phyloP scores from a whole-genome alignment of 78 protist species.

The Dictyostelium firmibasis region DNA sequence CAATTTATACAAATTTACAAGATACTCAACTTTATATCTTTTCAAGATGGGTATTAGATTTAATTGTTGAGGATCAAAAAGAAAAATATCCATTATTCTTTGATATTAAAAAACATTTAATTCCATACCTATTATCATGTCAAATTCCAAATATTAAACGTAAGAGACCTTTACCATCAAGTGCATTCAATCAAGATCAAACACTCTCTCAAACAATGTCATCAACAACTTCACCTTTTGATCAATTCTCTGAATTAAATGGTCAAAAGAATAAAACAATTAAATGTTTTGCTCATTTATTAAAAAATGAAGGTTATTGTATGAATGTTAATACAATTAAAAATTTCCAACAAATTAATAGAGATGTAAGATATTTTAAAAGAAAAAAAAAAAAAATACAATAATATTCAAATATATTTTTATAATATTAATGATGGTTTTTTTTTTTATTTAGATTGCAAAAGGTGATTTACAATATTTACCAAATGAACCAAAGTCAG shows the following conservation, averaged over 20 bases:
- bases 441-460: constrained; percentile 11
- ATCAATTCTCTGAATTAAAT: constrained; percentile 36
- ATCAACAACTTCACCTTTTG: constrained; percentile 43
- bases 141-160: constrained; percentile 27
- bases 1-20: constrained; percentile 49
- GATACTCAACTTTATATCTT: constrained; percentile 91
- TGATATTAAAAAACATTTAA: constrained; percentile 58
- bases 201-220: constrained; percentile 44
- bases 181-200: constrained; percentile 33
- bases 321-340: constrained; percentile 59
- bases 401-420: no score
- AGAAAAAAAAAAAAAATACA: no score
- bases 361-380: constrained; percentile 49
- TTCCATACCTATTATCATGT: constrained; percentile 54
- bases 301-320: constrained; percentile 28
- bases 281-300: constrained; percentile 18
- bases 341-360: constrained; percentile 41
- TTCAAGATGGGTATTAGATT: constrained; percentile 85
- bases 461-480: neutral
- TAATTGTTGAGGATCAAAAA: constrained; percentile 70
- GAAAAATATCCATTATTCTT: constrained; percentile 13
- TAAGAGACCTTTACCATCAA: constrained; percentile 12
- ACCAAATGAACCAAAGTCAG: constrained; percentile 50
- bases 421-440: no score
- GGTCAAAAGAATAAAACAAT: neutral